Conservation (phyloP, 2,329 filamentous ascomycete genomes). For the Akanthomyces muscarius region DNA sequence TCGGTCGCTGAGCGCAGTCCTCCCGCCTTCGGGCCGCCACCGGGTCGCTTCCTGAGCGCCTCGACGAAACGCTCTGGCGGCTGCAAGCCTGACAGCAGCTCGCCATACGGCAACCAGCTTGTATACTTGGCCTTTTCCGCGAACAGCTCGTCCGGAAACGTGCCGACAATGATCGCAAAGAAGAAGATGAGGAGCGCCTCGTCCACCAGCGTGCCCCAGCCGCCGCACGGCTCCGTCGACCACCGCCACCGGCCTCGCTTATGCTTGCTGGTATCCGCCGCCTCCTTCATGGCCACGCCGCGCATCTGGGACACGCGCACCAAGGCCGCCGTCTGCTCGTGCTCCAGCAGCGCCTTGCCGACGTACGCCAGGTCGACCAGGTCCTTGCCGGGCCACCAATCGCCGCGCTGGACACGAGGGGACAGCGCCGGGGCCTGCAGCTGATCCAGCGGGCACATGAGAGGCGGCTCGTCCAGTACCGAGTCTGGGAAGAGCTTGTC, state of each 20-base stretch:
- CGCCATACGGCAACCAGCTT: slow-evolving; percentile 5
- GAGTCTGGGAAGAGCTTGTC: slow-evolving; percentile 13
- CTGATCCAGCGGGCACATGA: not conserved
- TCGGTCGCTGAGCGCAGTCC: not conserved
- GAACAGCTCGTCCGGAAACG: not conserved
- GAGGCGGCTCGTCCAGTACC: not conserved
- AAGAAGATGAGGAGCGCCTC: slow-evolving; percentile 1
- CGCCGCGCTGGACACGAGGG: not conserved
- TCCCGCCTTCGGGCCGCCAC: not conserved
- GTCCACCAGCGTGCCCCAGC: slow-evolving; percentile 1
- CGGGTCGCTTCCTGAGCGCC: not conserved
- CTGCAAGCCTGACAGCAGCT: not conserved
- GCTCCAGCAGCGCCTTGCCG: slow-evolving; percentile 4
- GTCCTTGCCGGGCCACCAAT: not conserved
- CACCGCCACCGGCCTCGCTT: not conserved
- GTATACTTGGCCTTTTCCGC: not conserved
- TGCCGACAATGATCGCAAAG: not conserved
- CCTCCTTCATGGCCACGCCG: not conserved
- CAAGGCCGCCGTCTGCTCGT: not conserved
- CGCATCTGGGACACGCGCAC: not conserved
- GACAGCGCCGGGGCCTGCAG: not conserved
- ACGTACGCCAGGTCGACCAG: not conserved
- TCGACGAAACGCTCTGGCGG: not conserved
- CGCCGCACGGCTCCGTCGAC: not conserved
- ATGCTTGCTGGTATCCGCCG: not conserved